Percentiles rank a stretch among this genome's conserved stretches.
Conservation (phyloP, 129 eudicot species). For the Logfia minima region DNA sequence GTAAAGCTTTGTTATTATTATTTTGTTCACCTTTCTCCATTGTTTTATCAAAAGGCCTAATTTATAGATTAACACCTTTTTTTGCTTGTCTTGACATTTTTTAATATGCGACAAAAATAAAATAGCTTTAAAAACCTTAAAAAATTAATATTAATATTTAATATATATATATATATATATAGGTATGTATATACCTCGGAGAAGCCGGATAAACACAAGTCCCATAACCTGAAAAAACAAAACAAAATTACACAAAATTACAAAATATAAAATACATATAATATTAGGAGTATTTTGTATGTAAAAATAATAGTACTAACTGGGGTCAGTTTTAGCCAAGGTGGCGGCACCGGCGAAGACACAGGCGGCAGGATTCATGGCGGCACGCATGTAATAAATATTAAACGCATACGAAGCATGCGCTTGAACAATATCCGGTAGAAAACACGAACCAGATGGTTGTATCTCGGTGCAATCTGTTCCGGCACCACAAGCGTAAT, state of each 20-base stretch:
- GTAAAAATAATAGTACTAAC: slow-evolving; percentile 25
- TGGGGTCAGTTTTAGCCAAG: slow-evolving; percentile 69
- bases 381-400: slow-evolving; percentile 53
- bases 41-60: too few relatives aligned
- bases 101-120: not conserved
- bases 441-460: slow-evolving; percentile 54
- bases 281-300: too few relatives aligned
- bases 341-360: slow-evolving; percentile 67
- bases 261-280: too few relatives aligned
- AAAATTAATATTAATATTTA: too few relatives aligned
- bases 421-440: slow-evolving; percentile 54
- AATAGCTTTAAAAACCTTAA: not conserved
- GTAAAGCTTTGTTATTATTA: too few relatives aligned
- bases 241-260: not conserved
- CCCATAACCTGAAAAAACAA: slow-evolving; percentile 60
- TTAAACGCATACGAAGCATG: slow-evolving; percentile 86
- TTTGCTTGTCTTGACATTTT: too few relatives aligned
- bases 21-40: too few relatives aligned
- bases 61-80: too few relatives aligned
- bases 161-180: too few relatives aligned
- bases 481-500: slow-evolving; percentile 77
- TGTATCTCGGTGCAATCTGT: slow-evolving; percentile 65
- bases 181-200: slow-evolving; percentile 28
- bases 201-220: slow-evolving; percentile 77
- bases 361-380: slow-evolving; percentile 55